Conservation (phyloP, 1,139 yeast genomes). For the Pichia sp. region DNA sequence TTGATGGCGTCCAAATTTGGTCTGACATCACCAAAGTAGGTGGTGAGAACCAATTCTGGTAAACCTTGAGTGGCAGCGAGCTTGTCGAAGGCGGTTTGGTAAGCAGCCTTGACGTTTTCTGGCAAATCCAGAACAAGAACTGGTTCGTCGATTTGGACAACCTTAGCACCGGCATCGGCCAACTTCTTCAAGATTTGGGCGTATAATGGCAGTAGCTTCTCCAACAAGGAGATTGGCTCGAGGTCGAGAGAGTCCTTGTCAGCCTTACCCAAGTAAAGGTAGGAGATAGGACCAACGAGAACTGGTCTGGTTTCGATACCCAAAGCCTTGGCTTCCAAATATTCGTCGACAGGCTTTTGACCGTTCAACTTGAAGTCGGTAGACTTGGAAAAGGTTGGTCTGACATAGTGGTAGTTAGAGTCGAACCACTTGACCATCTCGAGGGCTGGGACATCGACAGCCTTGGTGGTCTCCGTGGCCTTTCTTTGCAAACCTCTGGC, state of each 20-base stretch:
- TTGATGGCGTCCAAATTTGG: constrained; percentile 90
- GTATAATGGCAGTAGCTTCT: constrained; percentile 89
- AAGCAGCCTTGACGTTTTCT: constrained; percentile 76
- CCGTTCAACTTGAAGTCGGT: constrained; percentile 96
- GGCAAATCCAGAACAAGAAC: constrained; percentile 91
- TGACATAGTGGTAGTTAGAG: constrained; percentile 98
- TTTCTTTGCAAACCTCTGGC: constrained; percentile 99
- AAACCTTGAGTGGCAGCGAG: constrained; percentile 58
- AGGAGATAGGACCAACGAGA: constrained; percentile 92
- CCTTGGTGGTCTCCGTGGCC: constrained; percentile 80
- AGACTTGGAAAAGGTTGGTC: constrained; percentile 96
- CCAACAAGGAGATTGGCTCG: constrained; percentile 85
- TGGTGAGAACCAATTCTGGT: constrained; percentile 78
- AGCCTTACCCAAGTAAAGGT: constrained; percentile 92
- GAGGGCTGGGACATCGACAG: constrained; percentile 97
- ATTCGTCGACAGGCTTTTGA: constrained; percentile 94
- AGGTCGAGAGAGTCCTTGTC: constrained; percentile 96
- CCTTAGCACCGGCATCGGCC: constrained; percentile 89
- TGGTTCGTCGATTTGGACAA: constrained; percentile 98
- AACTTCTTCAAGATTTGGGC: constrained; percentile 82
- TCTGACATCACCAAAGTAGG: constrained; percentile 97
- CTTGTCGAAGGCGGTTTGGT: constrained; percentile 77
- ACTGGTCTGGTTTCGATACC: constrained; percentile 98
- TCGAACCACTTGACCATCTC: constrained; percentile 99
- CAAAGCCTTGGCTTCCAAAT: constrained; percentile 92